These are phyloP conservation scores for Elasticomyces elasticus DNA, from an alignment of 495 filamentous ascomycete species.

Conservation along the genomic window DNA sequence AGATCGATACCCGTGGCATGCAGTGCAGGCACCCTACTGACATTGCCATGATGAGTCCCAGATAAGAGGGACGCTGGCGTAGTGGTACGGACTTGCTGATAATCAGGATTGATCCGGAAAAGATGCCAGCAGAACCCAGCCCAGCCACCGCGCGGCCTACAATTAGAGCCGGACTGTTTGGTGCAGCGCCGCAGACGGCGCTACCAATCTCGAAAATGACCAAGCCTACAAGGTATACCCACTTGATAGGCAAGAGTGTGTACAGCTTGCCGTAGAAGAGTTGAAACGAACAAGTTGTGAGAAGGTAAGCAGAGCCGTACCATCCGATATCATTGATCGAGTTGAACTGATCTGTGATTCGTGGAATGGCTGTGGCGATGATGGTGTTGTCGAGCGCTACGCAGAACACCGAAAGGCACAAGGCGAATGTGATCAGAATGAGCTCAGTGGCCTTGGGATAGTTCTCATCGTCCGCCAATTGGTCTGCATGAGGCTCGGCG, in stretches of 20 bases:
- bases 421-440: slow-evolving; percentile 46
- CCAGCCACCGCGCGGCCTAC: slow-evolving; percentile 78
- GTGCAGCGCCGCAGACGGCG: slow-evolving; percentile 69
- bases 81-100: slow-evolving; percentile 67
- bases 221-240: slow-evolving; percentile 58
- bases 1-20: too few species aligned
- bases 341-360: slow-evolving; percentile 71
- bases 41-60: slow-evolving; percentile 64
- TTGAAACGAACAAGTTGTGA: slow-evolving; percentile 51
- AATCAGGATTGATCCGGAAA: slow-evolving; percentile 73
- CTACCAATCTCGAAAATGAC: slow-evolving; percentile 74
- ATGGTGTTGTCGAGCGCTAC: slow-evolving; percentile 67
- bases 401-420: slow-evolving; percentile 55
- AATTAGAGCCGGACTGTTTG: slow-evolving; percentile 65
- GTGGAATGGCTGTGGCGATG: slow-evolving; percentile 74
- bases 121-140: slow-evolving; percentile 73
- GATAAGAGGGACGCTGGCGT: slow-evolving; percentile 58
- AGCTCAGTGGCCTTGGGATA: slow-evolving; percentile 37
- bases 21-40: too few species aligned
- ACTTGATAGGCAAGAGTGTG: slow-evolving; percentile 38
- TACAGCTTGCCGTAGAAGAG: slow-evolving; percentile 37
- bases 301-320: slow-evolving; percentile 64
- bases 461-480: too few species aligned
- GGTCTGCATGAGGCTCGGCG: too few species aligned
- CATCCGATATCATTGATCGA: slow-evolving; percentile 60